phyloP scores from a whole-genome alignment of 2,329 filamentous ascomycete genomes.

The Alternaria viburni region DNA sequence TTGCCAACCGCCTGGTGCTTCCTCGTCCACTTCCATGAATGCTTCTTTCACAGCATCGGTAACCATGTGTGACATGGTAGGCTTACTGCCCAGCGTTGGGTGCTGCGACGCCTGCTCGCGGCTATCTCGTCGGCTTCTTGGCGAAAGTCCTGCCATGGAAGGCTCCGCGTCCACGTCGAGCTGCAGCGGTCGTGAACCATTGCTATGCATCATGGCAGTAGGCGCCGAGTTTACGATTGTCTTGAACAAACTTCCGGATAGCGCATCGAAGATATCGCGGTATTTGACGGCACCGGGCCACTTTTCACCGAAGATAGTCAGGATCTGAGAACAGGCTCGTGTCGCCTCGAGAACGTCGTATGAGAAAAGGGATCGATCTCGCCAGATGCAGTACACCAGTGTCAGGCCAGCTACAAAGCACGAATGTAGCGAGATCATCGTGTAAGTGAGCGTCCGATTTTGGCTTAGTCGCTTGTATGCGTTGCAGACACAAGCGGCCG shows the following conservation, averaged over 20 bases:
- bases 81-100: not conserved
- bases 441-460: slow-evolving; percentile 33
- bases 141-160: not conserved
- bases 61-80: slow-evolving; percentile 19
- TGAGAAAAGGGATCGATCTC: slow-evolving; percentile 29
- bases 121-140: not conserved
- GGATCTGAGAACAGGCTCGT: slow-evolving; percentile 29
- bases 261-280: slow-evolving; percentile 35
- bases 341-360: slow-evolving; percentile 36
- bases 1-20: slow-evolving; percentile 35
- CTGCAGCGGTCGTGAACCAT: slow-evolving; percentile 3
- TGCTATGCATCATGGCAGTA: not conserved
- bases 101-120: not conserved
- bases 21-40: slow-evolving; percentile 38
- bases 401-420: slow-evolving; percentile 37
- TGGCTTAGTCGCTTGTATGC: slow-evolving; percentile 34
- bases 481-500: slow-evolving; percentile 31
- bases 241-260: slow-evolving; percentile 28
- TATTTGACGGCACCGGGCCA: slow-evolving; percentile 38
- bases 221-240: slow-evolving; percentile 2
- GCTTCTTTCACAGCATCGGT: slow-evolving; percentile 36
- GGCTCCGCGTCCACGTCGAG: slow-evolving; percentile 8
- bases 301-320: slow-evolving; percentile 37
- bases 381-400: slow-evolving; percentile 36
- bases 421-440: slow-evolving; percentile 35